Base-by-base conservation (phyloP, 352 stramenopile genomes). In the Peronospora farinosa region DNA sequence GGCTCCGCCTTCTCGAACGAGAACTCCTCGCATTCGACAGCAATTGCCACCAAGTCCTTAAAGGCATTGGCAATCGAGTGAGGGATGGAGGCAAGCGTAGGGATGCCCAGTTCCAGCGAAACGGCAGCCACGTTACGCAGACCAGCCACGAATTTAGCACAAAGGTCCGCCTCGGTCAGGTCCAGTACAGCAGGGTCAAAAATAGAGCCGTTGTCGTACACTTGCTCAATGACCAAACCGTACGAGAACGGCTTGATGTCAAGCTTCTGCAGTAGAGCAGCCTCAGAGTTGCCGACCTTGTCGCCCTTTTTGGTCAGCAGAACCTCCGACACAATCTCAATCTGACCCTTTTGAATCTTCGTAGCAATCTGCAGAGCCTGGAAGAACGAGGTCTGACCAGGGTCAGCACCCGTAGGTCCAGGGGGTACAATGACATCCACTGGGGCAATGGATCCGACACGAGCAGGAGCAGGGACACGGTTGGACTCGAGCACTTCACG, bases 281-380 rank as follows among this genome's bases (percentile, higher is more conserved):
- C 95, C 67, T 99, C 92, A n/a, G 95, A 98, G 71, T 97, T 97
- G 38, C 88, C 94, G 46, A 99, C 97, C 78, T 98, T 98, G 21
- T 98, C 91, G 52, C 96, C 96, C 66, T 88, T 89, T 49, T 81
- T 80, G 58, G 97, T 97, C 27, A 99, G 75, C 38, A 98, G 66
- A 49, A 98, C 95, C 63, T 98, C 90, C 47, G 87, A 88, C 37
- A 96, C 95, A 76, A 99, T 99, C 74, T 99, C 97, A 94, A 99
- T 99, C 77, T 99, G 96, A 88, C 95, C 96, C 70, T 96, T 96
- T 60, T 96, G 88, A 97, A 99, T 99, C 91, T 99, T 99, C 65
- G 97, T 99, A 59, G 92, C 86, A 69, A 99, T 98, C 65, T 88
- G 79, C 54, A 99, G 84, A 35, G 96, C 97, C 77, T 99, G 97